Evolutionary conservation across 768 basidiomycete species (phyloP), one percentile per base, ranked within the genome.

Genomic region (Calocybe indica): DNA sequence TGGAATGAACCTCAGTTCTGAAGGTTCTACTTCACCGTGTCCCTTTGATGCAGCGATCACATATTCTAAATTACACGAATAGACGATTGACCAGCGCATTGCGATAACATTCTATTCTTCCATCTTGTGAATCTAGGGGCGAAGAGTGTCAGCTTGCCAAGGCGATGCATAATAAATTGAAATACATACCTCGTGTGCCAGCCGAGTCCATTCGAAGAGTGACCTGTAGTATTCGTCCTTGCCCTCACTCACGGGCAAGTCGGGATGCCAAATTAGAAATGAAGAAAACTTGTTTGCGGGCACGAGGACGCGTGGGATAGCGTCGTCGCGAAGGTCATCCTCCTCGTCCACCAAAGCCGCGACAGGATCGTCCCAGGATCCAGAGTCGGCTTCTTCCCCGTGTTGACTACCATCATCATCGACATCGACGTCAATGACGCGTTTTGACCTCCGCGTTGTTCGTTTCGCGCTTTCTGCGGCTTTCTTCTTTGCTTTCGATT

Each of bases 221-320:
- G 83, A 67, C 11, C 85, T 72, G 40, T 75, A 62, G 60, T 91
- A 92, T 55, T 88, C 87, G 57, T 92, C 89, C 36, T 66, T 71
- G 3, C 74, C 77, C 44, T 80, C 81, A 51, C 90, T 82, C 1
- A 86, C 78, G 0, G 80, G 77, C 14, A 76, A 74, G 62, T 92
- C 90, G 4, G 83, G 75, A 49, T 81, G 72, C 89, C 89, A 92
- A 15, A 92, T 59, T n/a, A 78, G 76, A 53, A 92, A 79, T 1
- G 78, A 79, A 2, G 74, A 69, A 57, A 92, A 92, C 40, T 69
- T 72, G 0, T 76, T 73, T 2, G 67, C 64, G 4, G 83, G 75
- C 6, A 66, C 56, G 47, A 87, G 62, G 8, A 53, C 62, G 39
- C 69, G 70, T 14, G 58, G 59, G 0, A 58, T 55, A 11, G 43